Conservation (phyloP, 1,284 basidiomycete genomes). For the Uromyces viciae-fabae region DNA sequence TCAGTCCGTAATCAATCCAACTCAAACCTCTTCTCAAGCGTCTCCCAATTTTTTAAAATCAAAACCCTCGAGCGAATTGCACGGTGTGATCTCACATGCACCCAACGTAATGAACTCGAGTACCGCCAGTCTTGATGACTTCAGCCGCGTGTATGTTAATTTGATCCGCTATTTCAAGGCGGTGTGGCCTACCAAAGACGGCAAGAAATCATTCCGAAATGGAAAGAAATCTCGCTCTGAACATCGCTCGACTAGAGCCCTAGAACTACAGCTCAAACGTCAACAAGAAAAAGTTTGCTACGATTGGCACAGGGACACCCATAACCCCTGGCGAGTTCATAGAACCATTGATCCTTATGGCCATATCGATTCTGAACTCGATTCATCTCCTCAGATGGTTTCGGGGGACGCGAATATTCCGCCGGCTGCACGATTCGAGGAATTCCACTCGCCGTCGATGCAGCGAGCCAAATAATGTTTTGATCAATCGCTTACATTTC, state of each 20-base stretch:
- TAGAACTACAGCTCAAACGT: conserved; percentile 9
- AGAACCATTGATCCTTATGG: not conserved
- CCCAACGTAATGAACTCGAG: not conserved
- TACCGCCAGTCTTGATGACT: not conserved
- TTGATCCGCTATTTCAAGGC: conserved; percentile 8
- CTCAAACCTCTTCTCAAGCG: too few species aligned
- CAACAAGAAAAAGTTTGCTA: conserved; percentile 1
- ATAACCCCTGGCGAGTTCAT: not conserved
- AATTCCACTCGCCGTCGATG: too few species aligned
- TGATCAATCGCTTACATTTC: too few species aligned
- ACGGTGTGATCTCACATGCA: too few species aligned
- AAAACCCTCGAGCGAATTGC: too few species aligned
- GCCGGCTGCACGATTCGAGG: too few species aligned
- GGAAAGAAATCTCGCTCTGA: not conserved
- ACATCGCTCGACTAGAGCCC: not conserved
- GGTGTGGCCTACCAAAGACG: not conserved
- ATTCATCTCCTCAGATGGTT: too few species aligned
- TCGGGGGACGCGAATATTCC: too few species aligned
- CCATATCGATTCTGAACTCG: not conserved
- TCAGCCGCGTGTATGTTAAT: not conserved
- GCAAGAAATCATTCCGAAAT: not conserved
- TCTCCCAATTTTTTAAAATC: too few species aligned
- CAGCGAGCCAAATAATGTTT: too few species aligned
- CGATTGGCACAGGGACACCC: not conserved
- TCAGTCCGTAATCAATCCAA: too few species aligned